phyloP scores from a whole-genome alignment of 768 basidiomycete genomes.

The Suillus discolor region DNA sequence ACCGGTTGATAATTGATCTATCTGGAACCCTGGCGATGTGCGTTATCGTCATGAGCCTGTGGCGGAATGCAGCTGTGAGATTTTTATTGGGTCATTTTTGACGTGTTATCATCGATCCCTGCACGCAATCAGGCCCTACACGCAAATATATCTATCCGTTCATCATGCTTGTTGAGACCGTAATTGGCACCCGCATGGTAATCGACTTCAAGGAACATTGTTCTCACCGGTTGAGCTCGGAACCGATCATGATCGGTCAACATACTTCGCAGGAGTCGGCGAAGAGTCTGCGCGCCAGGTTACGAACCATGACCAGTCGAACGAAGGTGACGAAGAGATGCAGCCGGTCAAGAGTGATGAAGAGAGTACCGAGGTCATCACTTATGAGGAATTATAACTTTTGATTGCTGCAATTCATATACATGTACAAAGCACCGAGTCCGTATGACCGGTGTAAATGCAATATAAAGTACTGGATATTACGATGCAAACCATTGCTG shows the following conservation, averaged over 20 bases:
- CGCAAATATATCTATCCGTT: conserved; percentile 32
- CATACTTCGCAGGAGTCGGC: conserved; percentile 16
- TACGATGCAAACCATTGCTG: neutral
- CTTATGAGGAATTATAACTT: neutral
- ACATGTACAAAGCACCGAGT: neutral
- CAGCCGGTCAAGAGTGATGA: neutral
- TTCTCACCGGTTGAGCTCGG: conserved; percentile 11
- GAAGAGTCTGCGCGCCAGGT: conserved; percentile 9
- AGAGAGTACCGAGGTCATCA: neutral
- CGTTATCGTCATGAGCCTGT: conserved; percentile 28
- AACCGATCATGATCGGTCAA: conserved; percentile 13
- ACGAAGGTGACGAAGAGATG: conserved; percentile 14
- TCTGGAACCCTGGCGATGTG: conserved; percentile 27
- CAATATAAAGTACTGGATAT: neutral
- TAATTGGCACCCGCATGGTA: conserved; percentile 35
- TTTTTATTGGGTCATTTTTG: neutral
- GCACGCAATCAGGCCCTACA: conserved; percentile 22
- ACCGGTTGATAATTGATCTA: neutral
- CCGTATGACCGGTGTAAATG: neutral
- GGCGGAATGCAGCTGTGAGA: conserved; percentile 28
- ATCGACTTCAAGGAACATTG: conserved; percentile 35
- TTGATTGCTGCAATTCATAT: neutral
- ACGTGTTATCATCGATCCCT: too few relatives aligned
- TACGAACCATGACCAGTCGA: conserved; percentile 23
- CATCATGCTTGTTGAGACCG: conserved; percentile 32